These are phyloP conservation scores for Cryptosporidium xiaoi DNA, from an alignment of 169 alveolate species.

Conservation along the genomic window DNA sequence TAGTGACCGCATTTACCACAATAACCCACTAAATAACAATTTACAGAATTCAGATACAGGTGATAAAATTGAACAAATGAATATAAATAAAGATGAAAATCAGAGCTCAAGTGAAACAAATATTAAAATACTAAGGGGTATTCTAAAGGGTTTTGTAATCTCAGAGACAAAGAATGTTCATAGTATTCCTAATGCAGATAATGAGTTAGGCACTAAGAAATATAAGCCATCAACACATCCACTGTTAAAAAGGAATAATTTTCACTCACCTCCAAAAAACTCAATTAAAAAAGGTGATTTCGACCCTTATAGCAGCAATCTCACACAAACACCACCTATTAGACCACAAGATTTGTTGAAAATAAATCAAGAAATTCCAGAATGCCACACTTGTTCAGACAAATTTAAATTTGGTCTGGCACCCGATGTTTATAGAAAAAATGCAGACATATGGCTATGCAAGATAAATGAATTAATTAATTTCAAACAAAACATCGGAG, in stretches of 20 bases:
- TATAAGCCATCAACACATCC: neutral
- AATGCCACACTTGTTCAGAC: neutral
- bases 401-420: neutral
- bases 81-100: too few relatives aligned
- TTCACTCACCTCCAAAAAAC: neutral
- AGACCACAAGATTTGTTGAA: conserved; percentile 41
- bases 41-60: neutral
- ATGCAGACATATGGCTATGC: conserved; percentile 39
- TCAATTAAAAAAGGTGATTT: neutral
- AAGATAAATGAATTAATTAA: conserved; percentile 3
- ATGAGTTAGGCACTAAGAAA: neutral
- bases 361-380: conserved; percentile 8
- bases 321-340: conserved; percentile 11
- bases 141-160: too few relatives aligned
- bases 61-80: too few relatives aligned
- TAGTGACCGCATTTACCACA: too few relatives aligned
- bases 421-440: conserved; percentile 33
- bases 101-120: too few relatives aligned
- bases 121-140: too few relatives aligned
- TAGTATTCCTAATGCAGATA: neutral
- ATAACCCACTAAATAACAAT: neutral
- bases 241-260: conserved; percentile 2
- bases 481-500: neutral
- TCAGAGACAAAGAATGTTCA: too few relatives aligned
- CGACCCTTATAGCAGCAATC: neutral